Conservation (phyloP, 2,329 filamentous ascomycete genomes). For the Sporothrix schenckii region DNA sequence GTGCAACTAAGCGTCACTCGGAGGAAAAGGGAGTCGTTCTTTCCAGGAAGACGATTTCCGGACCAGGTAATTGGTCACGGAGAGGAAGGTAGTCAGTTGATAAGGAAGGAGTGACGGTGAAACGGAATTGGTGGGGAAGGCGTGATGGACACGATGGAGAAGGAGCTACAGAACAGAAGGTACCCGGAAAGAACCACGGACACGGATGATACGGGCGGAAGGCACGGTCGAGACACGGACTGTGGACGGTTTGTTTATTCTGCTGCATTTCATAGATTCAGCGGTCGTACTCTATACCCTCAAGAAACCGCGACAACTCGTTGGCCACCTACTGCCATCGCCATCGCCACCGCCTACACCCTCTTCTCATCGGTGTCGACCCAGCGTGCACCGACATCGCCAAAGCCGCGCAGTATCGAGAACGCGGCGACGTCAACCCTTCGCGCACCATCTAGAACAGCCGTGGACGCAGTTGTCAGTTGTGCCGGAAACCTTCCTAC, state of each 20-base stretch:
- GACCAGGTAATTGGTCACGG: not conserved
- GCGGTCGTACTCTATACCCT: not conserved
- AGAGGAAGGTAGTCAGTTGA: not conserved
- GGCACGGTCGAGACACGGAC: slow-evolving; percentile 12
- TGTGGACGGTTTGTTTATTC: not conserved
- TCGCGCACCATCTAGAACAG: slow-evolving; percentile 17
- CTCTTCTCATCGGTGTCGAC: slow-evolving; percentile 29
- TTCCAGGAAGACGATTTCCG: slow-evolving; percentile 27
- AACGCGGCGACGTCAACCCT: slow-evolving; percentile 27
- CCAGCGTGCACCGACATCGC: slow-evolving; percentile 21
- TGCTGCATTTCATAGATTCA: not conserved
- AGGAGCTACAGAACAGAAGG: not conserved
- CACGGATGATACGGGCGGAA: slow-evolving; percentile 7
- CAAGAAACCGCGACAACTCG: too few species aligned
- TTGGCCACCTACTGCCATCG: not conserved
- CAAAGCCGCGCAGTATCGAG: slow-evolving; percentile 25
- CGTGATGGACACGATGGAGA: not conserved
- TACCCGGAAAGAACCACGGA: not conserved
- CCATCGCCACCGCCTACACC: not conserved
- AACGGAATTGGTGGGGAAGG: not conserved
- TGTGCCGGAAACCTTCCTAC: not conserved
- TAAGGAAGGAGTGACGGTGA: not conserved
- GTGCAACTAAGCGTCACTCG: slow-evolving; percentile 2
- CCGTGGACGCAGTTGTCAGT: not conserved
- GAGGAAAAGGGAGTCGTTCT: not conserved